These are phyloP conservation scores for Medicago lupulina DNA, from an alignment of 306 rosid genomes.

Conservation along the genomic window DNA sequence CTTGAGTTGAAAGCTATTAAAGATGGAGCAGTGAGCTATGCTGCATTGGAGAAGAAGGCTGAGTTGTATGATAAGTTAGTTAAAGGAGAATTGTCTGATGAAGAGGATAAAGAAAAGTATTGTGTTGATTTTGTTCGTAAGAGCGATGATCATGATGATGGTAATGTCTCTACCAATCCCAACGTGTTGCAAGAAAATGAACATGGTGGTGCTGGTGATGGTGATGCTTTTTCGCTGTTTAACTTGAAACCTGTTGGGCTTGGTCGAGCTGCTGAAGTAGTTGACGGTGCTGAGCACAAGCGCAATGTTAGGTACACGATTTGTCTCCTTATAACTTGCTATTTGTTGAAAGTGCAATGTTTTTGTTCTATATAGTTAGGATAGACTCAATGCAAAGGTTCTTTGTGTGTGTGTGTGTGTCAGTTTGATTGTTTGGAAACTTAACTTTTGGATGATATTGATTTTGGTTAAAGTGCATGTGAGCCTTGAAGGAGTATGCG, in stretches of 20 bases:
- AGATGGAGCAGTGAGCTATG: slow-evolving; percentile 84
- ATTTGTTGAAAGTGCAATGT: neutral
- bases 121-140: slow-evolving; percentile 89
- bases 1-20: slow-evolving; percentile 88
- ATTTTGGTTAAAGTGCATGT: neutral
- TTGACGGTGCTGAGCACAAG: slow-evolving; percentile 72
- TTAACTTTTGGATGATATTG: slow-evolving; percentile 3
- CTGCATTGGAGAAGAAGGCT: slow-evolving; percentile 88
- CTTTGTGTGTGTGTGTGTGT: neutral
- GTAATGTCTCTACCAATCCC: neutral
- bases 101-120: slow-evolving; percentile 88
- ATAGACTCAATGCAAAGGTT: slow-evolving; percentile 6
- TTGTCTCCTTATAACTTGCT: neutral
- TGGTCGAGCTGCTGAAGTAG: slow-evolving; percentile 59
- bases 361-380: slow-evolving; percentile 7
- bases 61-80: slow-evolving; percentile 75
- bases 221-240: slow-evolving; percentile 55
- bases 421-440: neutral
- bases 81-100: slow-evolving; percentile 85
- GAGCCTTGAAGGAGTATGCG: slow-evolving; percentile 17
- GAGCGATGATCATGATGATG: slow-evolving; percentile 64
- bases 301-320: slow-evolving; percentile 76
- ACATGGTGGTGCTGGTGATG: slow-evolving; percentile 42
- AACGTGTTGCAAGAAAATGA: slow-evolving; percentile 49
- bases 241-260: slow-evolving; percentile 57